Conservation (phyloP, 768 basidiomycete species). For the Lentinus tigrinus region DNA sequence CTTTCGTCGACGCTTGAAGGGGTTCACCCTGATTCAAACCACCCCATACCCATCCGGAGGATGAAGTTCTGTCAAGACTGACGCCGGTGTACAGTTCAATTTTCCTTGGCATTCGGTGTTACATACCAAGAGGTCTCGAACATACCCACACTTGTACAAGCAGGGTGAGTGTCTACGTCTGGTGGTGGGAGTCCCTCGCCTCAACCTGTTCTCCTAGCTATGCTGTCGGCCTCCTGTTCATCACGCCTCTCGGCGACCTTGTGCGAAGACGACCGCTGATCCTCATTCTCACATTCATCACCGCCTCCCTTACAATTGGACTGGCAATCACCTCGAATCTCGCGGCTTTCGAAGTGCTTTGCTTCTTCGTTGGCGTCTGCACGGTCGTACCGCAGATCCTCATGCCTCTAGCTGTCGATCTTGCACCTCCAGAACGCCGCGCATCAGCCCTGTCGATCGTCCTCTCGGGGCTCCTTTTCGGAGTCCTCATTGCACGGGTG, state of each 20-base stretch:
- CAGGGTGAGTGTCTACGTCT: conserved; percentile 44
- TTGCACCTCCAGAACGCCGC: conserved; percentile 71
- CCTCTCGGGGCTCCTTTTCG: conserved; percentile 62
- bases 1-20: too few relatives aligned
- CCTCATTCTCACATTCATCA: conserved; percentile 52
- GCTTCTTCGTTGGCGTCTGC: conserved; percentile 67
- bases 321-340: conserved; percentile 62
- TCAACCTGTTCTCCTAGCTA: conserved; percentile 19
- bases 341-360: conserved; percentile 60
- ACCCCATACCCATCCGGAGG: too few relatives aligned
- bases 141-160: conserved; percentile 66
- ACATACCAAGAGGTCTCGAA: conserved; percentile 40
- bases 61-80: not conserved
- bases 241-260: conserved; percentile 83
- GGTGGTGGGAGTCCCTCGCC: not conserved
- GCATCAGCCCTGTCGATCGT: conserved; percentile 78
- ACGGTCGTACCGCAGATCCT: conserved; percentile 77
- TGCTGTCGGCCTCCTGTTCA: conserved; percentile 44
- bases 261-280: conserved; percentile 73
- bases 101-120: conserved; percentile 37
- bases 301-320: conserved; percentile 65
- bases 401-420: conserved; percentile 76
- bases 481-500: conserved; percentile 72
- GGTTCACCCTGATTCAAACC: too few relatives aligned
- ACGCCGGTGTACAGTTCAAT: conserved; percentile 20